Evolutionary conservation across 768 basidiomycete genomes (phyloP), one percentile per base, ranked within the genome.

Genomic region (Boletus rubroflammeus): DNA sequence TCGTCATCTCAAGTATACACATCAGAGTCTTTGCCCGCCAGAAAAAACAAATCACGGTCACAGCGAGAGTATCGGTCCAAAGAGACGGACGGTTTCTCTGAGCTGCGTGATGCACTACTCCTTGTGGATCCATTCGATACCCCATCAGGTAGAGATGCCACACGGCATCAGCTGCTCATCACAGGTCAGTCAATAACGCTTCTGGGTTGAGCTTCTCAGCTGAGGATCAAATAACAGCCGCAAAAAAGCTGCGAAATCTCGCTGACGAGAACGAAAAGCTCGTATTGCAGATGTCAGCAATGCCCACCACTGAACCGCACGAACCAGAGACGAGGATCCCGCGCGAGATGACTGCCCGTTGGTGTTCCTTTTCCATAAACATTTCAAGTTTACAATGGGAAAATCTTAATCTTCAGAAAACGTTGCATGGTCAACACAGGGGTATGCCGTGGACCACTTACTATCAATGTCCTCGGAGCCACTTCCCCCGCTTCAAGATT

Each of bases 211-310:
- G 6, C 47, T 1, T 25, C 13, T 34, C 17, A 19, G 13, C 53
- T 64, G 36, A 65, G 8, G 26, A 34, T 51, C n/a, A 5, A 10
- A 19, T n/a, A 23, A 58, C 38, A 48, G 75, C 81, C 43, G 79
- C 80, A 1, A 81, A 77, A 75, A 78, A 82, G 67, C 76, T 80
- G 77, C 55, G 62, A 46, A 50, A 57, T 31, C 66, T 66, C 6
- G 63, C 63, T 1, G 57, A 65, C 15, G 63, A 66, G 34, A 66
- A 66, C 41, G 52, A 67, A 60, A 50, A 51, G 6, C 64, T 65
- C 17, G 32, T 47, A 11, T 26, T 50, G 13, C 45, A 15, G 29
- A 9, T 67, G 36, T 65, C 62, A 39, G 62, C 53, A 6, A 36
- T 53, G n/a, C 47, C 58, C 28, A 40, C 35, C 17, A 7, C n/a